phyloP scores from a whole-genome alignment of 164 flowering plant species.

The Tetrastigma voinierianum region DNA sequence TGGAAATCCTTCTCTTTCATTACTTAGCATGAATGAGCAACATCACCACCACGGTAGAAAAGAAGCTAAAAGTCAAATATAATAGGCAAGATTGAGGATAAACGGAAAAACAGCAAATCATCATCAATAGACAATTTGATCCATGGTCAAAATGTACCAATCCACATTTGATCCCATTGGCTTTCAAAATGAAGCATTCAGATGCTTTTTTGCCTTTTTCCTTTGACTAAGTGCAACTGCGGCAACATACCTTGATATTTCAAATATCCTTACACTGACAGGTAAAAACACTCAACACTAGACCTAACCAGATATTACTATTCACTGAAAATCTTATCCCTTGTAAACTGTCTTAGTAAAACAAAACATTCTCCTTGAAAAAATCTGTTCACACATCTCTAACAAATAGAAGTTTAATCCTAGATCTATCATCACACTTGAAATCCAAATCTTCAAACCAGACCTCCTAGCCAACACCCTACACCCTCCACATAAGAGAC shows the following conservation, averaged over 20 bases:
- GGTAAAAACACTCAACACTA: too few species aligned
- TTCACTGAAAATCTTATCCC: too few species aligned
- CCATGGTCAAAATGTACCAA: background rate
- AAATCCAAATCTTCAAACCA: background rate
- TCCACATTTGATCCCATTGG: background rate
- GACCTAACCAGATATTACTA: too few species aligned
- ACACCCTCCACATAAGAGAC: too few species aligned
- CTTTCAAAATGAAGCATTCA: background rate
- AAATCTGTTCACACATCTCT: background rate
- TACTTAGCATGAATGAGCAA: background rate
- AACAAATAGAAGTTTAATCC: background rate
- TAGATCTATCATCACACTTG: background rate
- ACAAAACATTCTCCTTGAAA: background rate
- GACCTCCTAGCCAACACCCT: too few species aligned
- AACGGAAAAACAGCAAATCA: too few species aligned
- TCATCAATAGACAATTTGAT: background rate
- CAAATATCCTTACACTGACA: too few species aligned
- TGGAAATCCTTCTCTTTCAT: background rate
- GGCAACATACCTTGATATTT: too few species aligned
- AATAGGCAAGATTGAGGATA: too few species aligned
- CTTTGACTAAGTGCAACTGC: too few species aligned
- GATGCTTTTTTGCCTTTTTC: background rate
- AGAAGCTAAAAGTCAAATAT: too few species aligned
- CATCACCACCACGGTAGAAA: too few species aligned
- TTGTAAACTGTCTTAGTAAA: background rate